A percentile compares a stretch with the other conserved stretches of the same genome.
These are phyloP conservation scores for Gentiana straminea DNA, from an alignment of 257 asterid species.

Conservation along the genomic window DNA sequence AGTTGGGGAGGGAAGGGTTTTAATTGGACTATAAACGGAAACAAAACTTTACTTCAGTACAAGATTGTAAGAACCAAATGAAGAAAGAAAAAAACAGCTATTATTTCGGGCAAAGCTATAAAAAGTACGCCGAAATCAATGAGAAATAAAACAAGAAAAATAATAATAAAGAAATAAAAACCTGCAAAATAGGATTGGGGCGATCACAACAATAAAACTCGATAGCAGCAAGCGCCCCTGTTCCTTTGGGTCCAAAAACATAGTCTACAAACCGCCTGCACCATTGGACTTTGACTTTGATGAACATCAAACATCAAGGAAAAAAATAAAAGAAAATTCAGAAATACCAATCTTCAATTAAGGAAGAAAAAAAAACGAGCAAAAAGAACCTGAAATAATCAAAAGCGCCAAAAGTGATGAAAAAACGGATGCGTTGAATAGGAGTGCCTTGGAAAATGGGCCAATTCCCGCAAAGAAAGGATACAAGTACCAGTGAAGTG, in stretches of 20 bases:
- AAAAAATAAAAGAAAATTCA: no score
- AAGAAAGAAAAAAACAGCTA: no score
- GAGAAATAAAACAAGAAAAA: neutral
- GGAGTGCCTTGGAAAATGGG: constrained; percentile 89
- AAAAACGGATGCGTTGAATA: constrained; percentile 61
- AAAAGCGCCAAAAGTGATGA: constrained; percentile 82
- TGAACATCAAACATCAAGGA: constrained; percentile 3
- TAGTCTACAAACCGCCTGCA: constrained; percentile 60
- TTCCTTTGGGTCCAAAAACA: constrained; percentile 61
- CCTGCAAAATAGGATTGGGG: constrained; percentile 89
- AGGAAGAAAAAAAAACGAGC: neutral
- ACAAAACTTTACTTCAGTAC: no score
- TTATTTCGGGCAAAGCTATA: no score
- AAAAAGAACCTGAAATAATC: constrained; percentile 55
- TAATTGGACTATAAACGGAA: no score
- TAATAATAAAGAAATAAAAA: constrained; percentile 6
- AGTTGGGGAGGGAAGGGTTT: no score
- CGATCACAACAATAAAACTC: constrained; percentile 89
- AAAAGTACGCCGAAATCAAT: no score
- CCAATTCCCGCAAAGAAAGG: constrained; percentile 97
- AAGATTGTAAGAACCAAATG: no score
- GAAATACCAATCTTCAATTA: neutral
- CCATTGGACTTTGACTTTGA: neutral
- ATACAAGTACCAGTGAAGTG: constrained; percentile 63
- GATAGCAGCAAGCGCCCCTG: constrained; percentile 45